Base-by-base conservation (phyloP, 768 basidiomycete genomes). In the Leccinum disarticulatum region DNA sequence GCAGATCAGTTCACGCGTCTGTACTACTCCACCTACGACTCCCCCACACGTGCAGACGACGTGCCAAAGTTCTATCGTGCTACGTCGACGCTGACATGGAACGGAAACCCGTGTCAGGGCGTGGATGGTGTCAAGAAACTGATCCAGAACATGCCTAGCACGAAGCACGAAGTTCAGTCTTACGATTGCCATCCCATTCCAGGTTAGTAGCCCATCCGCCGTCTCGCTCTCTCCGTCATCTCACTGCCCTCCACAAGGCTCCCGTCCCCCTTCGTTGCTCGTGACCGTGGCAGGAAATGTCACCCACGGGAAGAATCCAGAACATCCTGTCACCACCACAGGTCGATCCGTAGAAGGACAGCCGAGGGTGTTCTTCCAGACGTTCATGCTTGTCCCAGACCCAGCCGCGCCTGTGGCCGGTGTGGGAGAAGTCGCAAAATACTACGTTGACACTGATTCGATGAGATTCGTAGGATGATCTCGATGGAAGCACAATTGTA, bases 101-200 rank as follows among this genome's bases (percentile, higher is more conserved):
- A 94, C 64, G 92, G 92, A 14, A 90, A 83, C 58, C 88, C 90
- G 4, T 86, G 86, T 59, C 85, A 88, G 63, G 92, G 92, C 4
- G 72, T 79, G 6, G 87, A 87, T 22, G 90, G 87, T 3, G 77
- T 93, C 50, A 81, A 80, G 56, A 79, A 84, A 58, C 80, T 93
- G 47, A 79, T 91, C 25, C 75, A 82, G 63, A 83, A 83, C 55
- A 91, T 91, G 86, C 91, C 91, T 2, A 77, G 77, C 19, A 91
- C 91, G 28, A 90, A 86, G 64, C 92, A 94, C 65, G 93, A 94
- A 59, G 81, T 94, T 19, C 88, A 91, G 70, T 91, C 90, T 17
- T 92, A 91, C 63, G 93, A 94, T 70, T 94, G 93, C 66, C 92
- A 94, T 71, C 89, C 93, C 36, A 91, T 94, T 60, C 89, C 91